phyloP scores from a whole-genome alignment of 371 early-diverging fungal genomes.

The Mortierella sp. region DNA sequence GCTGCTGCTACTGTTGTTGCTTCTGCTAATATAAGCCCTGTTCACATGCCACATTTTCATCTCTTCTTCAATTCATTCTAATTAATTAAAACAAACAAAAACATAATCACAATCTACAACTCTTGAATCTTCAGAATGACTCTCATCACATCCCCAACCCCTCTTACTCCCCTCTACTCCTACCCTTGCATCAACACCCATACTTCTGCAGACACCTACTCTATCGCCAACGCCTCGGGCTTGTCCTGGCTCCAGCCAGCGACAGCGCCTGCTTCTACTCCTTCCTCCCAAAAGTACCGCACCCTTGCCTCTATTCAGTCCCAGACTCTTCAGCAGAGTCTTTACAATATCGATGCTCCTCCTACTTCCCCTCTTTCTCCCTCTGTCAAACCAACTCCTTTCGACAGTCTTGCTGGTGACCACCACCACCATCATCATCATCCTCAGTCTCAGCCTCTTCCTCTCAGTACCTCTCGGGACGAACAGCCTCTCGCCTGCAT shows the following conservation, averaged over 20 bases:
- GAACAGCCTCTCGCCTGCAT: background rate
- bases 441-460: background rate
- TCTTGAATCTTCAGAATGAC: conserved; percentile 35
- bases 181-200: conserved; percentile 15
- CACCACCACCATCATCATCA: background rate
- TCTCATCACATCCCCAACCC: conserved; percentile 30
- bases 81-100: background rate
- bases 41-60: background rate
- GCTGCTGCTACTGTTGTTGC: no score
- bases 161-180: conserved; percentile 25
- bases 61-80: conserved; percentile 3
- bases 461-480: background rate
- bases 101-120: background rate
- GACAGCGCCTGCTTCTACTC: conserved; percentile 25
- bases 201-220: conserved; percentile 19
- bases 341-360: conserved; percentile 3
- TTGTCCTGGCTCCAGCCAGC: conserved; percentile 54
- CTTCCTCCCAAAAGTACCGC: conserved; percentile 44
- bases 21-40: conserved; percentile 2
- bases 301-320: conserved; percentile 52
- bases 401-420: conserved; percentile 16
- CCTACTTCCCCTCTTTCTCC: conserved; percentile 23
- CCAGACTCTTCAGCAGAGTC: conserved; percentile 22
- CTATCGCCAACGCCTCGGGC: conserved; percentile 26
- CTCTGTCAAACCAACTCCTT: conserved; percentile 25